Percentiles rank a stretch among this genome's conserved stretches.
Conservation (phyloP, 164 flowering plant species). For the Tinospora cordifolia region DNA sequence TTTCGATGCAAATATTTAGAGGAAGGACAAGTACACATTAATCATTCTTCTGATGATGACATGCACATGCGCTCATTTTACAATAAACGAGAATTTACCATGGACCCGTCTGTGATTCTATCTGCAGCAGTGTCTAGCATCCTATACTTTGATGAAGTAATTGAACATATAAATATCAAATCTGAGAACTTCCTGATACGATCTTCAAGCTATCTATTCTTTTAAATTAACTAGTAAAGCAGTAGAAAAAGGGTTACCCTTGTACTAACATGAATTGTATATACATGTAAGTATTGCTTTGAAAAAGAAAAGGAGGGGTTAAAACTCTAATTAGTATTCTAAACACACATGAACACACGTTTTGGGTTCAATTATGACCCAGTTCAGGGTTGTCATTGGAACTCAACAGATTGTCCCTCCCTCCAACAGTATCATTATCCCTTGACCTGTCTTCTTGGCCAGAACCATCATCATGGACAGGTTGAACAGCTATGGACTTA, state of each 20-base stretch:
- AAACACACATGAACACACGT: background rate
- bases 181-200: background rate
- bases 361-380: constrained; percentile 7
- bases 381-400: constrained; percentile 20
- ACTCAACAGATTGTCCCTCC: constrained; percentile 11
- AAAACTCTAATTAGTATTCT: constrained; percentile 7
- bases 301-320: background rate
- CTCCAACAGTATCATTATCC: constrained; percentile 10
- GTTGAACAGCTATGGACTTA: constrained; percentile 13
- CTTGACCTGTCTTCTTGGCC: constrained; percentile 15
- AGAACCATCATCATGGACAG: constrained; percentile 33
- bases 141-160: background rate
- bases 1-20: too few species aligned
- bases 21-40: too few species aligned
- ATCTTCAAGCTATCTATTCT: background rate
- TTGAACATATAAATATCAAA: background rate
- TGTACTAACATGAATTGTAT: background rate
- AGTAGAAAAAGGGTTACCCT: background rate
- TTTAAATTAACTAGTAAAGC: background rate
- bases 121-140: background rate
- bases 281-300: background rate
- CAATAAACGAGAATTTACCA: too few species aligned
- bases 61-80: too few species aligned
- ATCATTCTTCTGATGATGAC: too few species aligned
- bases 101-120: background rate